Base-by-base conservation (phyloP, 768 basidiomycete species). In the Royoungia palumana region DNA sequence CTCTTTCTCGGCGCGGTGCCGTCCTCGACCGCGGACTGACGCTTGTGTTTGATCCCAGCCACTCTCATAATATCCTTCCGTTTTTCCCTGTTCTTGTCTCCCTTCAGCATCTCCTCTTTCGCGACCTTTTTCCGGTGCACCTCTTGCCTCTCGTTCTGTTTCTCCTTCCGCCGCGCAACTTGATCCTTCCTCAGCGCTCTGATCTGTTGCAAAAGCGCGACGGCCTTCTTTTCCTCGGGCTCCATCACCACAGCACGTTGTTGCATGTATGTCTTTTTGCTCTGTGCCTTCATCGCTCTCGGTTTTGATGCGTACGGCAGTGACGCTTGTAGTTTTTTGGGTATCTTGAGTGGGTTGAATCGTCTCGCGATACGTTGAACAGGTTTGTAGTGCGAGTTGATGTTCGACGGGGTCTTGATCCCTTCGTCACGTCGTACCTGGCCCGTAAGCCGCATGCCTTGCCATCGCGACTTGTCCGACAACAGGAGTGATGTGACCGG, bases 231-330 rank as follows among this genome's bases (percentile, higher is more conserved):
- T 75, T 98, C 96, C 64, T 95, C 93, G 1, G 91, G 89, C 62
- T 95, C 89, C 77, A 98, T 79, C 38, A 99, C 85, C 21, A 98
- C 94, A 1, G 95, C 94, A 12, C 96, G 85, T 68, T 89, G 91
- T 69, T 94, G 91, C 63, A 97, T 70, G 69, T 98, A 96, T n/a
- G 94, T 93, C 65, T 78, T 75, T 47, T 71, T 72, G 30, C 73
- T 70, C 68, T 92, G 93, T 8, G 87, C 76, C 56, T 79, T 78
- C 78, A 89, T 86, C 32, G 86, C 65, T 68, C 87, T 89, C 17
- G 94, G 90, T 69, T 99, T 99, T 28, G 89, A 88, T 2, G 93
- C 90, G 60, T 87, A 99, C 0, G 96, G 96, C 11, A 98, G 74
- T 2, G 84, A 73, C 0, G 92, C 83, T 68, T 97, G 94, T n/a